Evolutionary conservation across 2,329 filamentous ascomycete species (phyloP), one percentile per base, ranked within the genome.

Genomic region (Phyllosticta citrichinensis): DNA sequence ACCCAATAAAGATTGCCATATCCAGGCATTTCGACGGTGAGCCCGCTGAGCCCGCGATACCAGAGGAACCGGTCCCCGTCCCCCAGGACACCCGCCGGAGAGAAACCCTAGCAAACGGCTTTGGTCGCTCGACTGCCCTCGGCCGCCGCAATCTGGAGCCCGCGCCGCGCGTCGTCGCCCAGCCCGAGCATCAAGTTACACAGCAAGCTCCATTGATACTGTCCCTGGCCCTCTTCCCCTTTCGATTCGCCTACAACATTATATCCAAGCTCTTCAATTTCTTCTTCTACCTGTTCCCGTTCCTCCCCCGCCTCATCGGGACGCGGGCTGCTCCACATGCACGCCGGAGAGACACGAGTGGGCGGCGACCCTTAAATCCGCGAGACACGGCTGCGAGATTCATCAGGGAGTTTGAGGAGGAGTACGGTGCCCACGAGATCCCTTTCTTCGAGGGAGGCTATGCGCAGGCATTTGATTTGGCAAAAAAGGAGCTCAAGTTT

Each of bases 11-110:
- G 87, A 96, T 97, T 68, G 93, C 94, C 62, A 93, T 99, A 65
- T 85, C 94, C 65, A 95, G 95, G 71, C 97, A 97, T 83, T 99
- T 97, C 73, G 94, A 99, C 69, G 94, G 94, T 67, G 94, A 97
- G 76, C 87, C 87, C 3, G 83, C 91, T 56, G 90, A 96, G 62
- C 72, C 74, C 71, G 87, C 85, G 12, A 78, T 93, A 19, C 87
- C 88, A 62, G 90, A 94, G 76, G 89, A 89, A 62, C 76, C 81
- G n/a, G 70, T 76, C 33, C 79, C 85, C 50, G 86, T 87, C 19
- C 83, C 84, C 55, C 79, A 83, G 64, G 76, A 84, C 62, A 77
- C 80, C 14, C 81, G 89, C 65, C 84, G 87, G 64, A 77, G 81
- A 65, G 88, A 95, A 69, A 95, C 89, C 63, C 80, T 95, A 27